Evolutionary conservation across 73 alveolate genomes (phyloP), one percentile per base, ranked within the genome.

Genomic region (Paramecium biaurelia): DNA sequence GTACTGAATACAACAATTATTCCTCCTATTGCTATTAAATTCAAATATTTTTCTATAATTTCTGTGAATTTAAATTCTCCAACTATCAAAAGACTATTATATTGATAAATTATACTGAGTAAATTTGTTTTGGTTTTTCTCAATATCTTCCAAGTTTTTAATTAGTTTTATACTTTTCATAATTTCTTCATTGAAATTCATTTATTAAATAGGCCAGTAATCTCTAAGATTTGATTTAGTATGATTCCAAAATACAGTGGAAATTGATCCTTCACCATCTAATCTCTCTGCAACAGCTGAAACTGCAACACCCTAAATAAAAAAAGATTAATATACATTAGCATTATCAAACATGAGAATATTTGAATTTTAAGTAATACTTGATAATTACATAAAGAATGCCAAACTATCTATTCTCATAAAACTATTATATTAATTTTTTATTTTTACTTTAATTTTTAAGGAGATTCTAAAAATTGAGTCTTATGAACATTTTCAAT

Each of bases 351-450:
- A 72, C 14, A 72, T 35, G 0, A 72, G 58, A 4, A 72, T 37
- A 20, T 72, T 72, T 30, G 86, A 72, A 37, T 37, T 37, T 21
- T 15, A 15, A 20, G 38, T 32, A 35, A 72, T 72, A 20, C 86
- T 42, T 35, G 59, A 32, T 5, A 72, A 37, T 35, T 72, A 72
- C 45, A 72, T 28, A 34, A 72, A 72, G 23, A 72, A 15, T 14
- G 86, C 56, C 18, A 72, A 72, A 35, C 59, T 72, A 24, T 72
- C 86, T 0, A 72, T 20, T 72, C 86, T 72, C 86, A 72, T 72
- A 72, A 34, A 72, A 72, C 84, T 63, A 63, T 30, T 26, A 26
- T 12, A 32, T 38, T 30, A 26, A 63, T 63, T 12, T n/a, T 4
- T 2, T 26, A 30, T 28, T 30, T 30, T 30, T 63, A 63, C 84